These are phyloP conservation scores for Collybia sp. DNA, from an alignment of 768 basidiomycete species.

Conservation along the genomic window DNA sequence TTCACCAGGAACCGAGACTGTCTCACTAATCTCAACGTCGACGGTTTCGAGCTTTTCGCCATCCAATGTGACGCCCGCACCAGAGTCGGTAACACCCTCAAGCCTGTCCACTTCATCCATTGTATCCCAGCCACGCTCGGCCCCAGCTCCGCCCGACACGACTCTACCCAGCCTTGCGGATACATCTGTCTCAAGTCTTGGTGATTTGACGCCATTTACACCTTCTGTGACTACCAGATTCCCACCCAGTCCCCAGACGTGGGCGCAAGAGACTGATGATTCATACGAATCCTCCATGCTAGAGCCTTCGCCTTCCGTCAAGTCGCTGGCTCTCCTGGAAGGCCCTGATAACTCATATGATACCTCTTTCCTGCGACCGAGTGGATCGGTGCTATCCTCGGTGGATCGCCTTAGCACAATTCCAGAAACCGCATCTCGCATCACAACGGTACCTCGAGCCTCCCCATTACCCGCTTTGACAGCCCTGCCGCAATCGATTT, in stretches of 20 bases:
- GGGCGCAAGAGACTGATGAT: slow-evolving; percentile 59
- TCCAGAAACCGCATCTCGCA: slow-evolving; percentile 29
- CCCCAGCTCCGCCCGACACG: slow-evolving; percentile 11
- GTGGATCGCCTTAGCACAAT: slow-evolving; percentile 39
- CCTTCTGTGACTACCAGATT: slow-evolving; percentile 26
- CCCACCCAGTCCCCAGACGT: slow-evolving; percentile 36
- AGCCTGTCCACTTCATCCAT: slow-evolving; percentile 14
- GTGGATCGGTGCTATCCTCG: slow-evolving; percentile 41
- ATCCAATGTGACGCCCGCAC: slow-evolving; percentile 14
- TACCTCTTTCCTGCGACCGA: slow-evolving; percentile 70
- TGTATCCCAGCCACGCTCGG: slow-evolving; percentile 15
- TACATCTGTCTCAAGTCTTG: slow-evolving; percentile 27
- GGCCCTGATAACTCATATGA: slow-evolving; percentile 64
- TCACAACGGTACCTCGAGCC: slow-evolving; percentile 20
- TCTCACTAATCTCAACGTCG: neutral
- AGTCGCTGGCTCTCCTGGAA: slow-evolving; percentile 51
- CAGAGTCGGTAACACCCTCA: slow-evolving; percentile 2
- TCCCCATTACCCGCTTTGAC: slow-evolving; percentile 34
- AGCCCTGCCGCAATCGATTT: slow-evolving; percentile 16
- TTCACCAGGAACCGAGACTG: slow-evolving; percentile 6
- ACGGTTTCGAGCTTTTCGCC: slow-evolving; percentile 4
- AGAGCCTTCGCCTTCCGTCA: slow-evolving; percentile 61
- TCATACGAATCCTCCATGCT: slow-evolving; percentile 80
- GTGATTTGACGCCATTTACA: slow-evolving; percentile 39
- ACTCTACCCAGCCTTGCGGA: slow-evolving; percentile 15